phyloP scores from a whole-genome alignment of 177 flowering plant species.

The Vitis hybrid region DNA sequence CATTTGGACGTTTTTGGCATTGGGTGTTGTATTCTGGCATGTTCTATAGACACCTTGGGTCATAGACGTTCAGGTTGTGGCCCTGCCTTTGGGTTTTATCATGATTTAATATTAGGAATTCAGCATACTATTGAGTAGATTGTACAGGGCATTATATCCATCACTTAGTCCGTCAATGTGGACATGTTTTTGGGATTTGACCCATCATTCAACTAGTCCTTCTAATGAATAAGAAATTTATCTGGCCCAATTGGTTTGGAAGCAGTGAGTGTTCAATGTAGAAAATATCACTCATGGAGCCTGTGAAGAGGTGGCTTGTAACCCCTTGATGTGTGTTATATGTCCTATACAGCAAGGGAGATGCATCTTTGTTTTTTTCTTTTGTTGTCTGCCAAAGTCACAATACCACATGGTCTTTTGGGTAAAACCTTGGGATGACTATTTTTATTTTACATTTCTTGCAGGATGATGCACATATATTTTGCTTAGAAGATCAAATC shows the following conservation, averaged over 20 bases:
- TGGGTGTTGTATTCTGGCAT: background rate
- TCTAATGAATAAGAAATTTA: no score
- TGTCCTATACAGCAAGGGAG: background rate
- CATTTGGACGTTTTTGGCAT: background rate
- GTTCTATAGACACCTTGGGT: background rate
- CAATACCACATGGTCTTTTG: background rate
- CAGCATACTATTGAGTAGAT: no score
- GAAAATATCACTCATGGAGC: background rate
- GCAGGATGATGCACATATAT: constrained; percentile 99
- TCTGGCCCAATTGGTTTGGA: no score
- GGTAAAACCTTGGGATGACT: background rate
- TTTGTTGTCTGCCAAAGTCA: background rate
- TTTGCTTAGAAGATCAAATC: constrained; percentile 91
- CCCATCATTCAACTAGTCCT: no score
- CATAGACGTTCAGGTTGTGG: background rate
- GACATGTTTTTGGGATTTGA: no score
- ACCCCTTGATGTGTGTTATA: background rate
- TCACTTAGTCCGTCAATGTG: no score
- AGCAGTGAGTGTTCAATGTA: background rate
- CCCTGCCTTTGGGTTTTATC: background rate
- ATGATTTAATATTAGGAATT: no score
- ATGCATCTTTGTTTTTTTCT: no score
- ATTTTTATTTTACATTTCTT: constrained; percentile 10
- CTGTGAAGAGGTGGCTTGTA: background rate
- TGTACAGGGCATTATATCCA: no score